phyloP scores from a whole-genome alignment of 164 flowering plant species.

The Berberis thunbergii region DNA sequence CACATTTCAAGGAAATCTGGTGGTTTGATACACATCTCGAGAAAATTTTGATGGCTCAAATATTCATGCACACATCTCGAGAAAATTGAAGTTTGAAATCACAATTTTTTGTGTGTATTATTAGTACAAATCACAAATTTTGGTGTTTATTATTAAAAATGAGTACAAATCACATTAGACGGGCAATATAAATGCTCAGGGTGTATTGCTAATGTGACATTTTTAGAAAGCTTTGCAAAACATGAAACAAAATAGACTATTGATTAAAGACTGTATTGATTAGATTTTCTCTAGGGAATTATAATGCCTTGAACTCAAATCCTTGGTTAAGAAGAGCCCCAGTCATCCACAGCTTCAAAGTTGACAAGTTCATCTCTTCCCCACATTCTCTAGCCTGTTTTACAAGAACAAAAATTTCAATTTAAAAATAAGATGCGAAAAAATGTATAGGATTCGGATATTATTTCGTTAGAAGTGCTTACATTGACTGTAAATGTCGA shows the following conservation, averaged over 20 bases:
- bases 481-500: constrained; percentile 54
- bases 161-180: too few relatives aligned
- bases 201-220: too few relatives aligned
- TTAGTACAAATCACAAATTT: too few relatives aligned
- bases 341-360: constrained; percentile 52
- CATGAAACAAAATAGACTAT: not conserved
- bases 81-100: too few relatives aligned
- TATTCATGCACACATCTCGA: too few relatives aligned
- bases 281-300: not conserved
- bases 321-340: constrained; percentile 63
- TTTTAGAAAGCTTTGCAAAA: too few relatives aligned
- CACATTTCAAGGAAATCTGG: too few relatives aligned
- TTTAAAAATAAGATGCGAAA: not conserved
- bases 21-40: too few relatives aligned
- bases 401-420: not conserved
- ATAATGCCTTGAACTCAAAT: constrained; percentile 32
- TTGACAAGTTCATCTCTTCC: constrained; percentile 36
- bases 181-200: too few relatives aligned
- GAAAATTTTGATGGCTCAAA: too few relatives aligned
- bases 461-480: constrained; percentile 12
- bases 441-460: not conserved
- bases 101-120: too few relatives aligned
- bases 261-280: not conserved
- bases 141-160: too few relatives aligned
- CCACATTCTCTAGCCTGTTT: constrained; percentile 46